A percentile compares a stretch with the other conserved stretches of the same genome.
phyloP scores from a whole-genome alignment of 2,329 filamentous ascomycete genomes.

The Talaromyces marneffei region DNA sequence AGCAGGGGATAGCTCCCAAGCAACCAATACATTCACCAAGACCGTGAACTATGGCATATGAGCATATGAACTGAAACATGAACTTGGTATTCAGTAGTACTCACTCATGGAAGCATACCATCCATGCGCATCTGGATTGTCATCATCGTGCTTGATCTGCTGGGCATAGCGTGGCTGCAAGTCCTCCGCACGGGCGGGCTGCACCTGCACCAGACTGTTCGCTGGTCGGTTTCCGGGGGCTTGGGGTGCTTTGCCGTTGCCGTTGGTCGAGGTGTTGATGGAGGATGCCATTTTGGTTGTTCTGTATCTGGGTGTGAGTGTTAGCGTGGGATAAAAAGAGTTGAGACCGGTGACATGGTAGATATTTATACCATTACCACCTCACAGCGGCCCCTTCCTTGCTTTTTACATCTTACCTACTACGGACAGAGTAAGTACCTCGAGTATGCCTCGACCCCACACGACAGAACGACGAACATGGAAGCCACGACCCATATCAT shows the following conservation, averaged over 20 bases:
- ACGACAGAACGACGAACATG: neutral
- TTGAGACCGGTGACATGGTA: neutral
- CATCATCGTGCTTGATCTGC: conserved; percentile 52
- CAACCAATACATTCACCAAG: conserved; percentile 71
- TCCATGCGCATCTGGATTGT: conserved; percentile 65
- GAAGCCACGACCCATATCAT: neutral
- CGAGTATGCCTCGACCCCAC: neutral
- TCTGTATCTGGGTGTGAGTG: neutral
- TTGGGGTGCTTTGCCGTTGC: conserved; percentile 31
- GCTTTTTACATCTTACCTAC: too few relatives aligned
- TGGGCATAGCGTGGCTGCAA: conserved; percentile 77
- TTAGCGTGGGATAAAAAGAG: neutral
- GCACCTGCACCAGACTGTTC: conserved; percentile 59
- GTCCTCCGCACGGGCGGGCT: conserved; percentile 75
- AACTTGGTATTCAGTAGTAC: conserved; percentile 27
- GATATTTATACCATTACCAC: neutral
- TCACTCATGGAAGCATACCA: conserved; percentile 87
- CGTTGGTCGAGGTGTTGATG: neutral
- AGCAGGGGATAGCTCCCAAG: conserved; percentile 83
- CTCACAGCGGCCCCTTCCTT: neutral
- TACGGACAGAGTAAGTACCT: too few relatives aligned
- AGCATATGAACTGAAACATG: neutral
- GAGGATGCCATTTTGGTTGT: neutral
- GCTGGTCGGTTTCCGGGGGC: conserved; percentile 39
- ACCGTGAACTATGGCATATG: conserved; percentile 53